These are phyloP conservation scores for Teunomyces funiuensis DNA, from an alignment of 805 yeast genomes.

Conservation along the genomic window DNA sequence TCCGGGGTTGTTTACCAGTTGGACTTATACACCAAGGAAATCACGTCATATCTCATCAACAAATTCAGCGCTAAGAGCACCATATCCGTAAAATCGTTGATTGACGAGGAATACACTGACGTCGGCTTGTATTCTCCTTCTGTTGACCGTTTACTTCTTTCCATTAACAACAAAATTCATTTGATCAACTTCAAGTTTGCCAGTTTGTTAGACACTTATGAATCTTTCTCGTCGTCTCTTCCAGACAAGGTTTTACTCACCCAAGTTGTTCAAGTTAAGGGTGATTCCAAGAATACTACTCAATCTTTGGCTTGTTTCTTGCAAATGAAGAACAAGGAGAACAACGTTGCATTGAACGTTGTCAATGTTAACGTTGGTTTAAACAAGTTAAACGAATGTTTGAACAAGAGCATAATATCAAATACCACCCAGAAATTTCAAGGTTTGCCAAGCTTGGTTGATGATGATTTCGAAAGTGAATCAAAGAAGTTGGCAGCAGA, in stretches of 20 bases:
- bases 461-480: conserved; percentile 18
- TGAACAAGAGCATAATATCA: conserved; percentile 56
- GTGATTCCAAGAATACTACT: conserved; percentile 41
- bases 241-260: conserved; percentile 28
- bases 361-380: conserved; percentile 60
- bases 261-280: conserved; percentile 37
- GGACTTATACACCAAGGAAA: conserved; percentile 13
- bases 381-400: conserved; percentile 64
- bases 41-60: conserved; percentile 23
- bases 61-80: conserved; percentile 21
- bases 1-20: conserved; percentile 28
- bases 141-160: conserved; percentile 46
- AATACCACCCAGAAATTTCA: conserved; percentile 18
- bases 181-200: conserved; percentile 47
- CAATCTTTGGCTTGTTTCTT: conserved; percentile 44
- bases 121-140: conserved; percentile 41
- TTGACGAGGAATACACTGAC: conserved; percentile 8
- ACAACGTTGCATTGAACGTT: conserved; percentile 43
- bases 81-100: conserved; percentile 20
- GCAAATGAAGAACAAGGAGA: conserved; percentile 41
- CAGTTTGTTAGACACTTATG: conserved; percentile 35
- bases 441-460: conserved; percentile 26
- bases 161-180: conserved; percentile 39
- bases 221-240: conserved; percentile 14
- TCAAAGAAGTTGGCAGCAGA: conserved; percentile 15